Percentiles rank a stretch among this genome's conserved stretches.
phyloP scores from a whole-genome alignment of 441 rosid species.

The Bruguiera hainesii region DNA sequence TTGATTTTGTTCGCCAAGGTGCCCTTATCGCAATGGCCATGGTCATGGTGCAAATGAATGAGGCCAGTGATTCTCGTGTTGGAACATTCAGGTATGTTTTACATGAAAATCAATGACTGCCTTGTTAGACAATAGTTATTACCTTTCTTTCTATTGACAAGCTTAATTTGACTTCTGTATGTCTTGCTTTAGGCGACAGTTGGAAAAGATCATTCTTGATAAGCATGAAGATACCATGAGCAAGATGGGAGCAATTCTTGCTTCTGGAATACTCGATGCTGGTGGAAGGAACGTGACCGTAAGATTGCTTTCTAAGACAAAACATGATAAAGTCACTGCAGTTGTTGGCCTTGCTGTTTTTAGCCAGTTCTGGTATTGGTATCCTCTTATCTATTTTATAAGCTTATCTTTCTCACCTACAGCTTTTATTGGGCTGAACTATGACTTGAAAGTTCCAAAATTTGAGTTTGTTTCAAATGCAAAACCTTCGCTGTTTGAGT shows the following conservation, averaged over 20 bases:
- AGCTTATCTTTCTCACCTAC: conserved; percentile 96
- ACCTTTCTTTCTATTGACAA: too few relatives aligned
- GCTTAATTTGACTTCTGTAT: conserved; percentile 3
- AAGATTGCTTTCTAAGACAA: conserved; percentile 89
- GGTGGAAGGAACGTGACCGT: conserved; percentile 98
- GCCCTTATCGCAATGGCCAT: conserved; percentile 99
- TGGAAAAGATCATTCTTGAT: conserved; percentile 91
- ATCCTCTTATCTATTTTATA: conserved; percentile 89
- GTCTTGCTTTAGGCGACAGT: conserved; percentile 60
- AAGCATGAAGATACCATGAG: conserved; percentile 98
- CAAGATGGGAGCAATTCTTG: conserved; percentile 99
- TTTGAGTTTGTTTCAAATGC: conserved; percentile 91
- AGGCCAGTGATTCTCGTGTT: conserved; percentile 95
- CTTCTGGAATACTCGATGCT: conserved; percentile 96
- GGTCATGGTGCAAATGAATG: conserved; percentile 95
- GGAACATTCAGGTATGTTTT: conserved; percentile 77
- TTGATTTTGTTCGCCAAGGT: conserved; percentile 99
- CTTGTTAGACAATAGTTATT: neutral
- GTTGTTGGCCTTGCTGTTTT: conserved; percentile 96
- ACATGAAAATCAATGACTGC: neutral
- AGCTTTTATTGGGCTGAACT: conserved; percentile 87
- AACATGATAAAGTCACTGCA: conserved; percentile 95
- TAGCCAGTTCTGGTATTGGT: conserved; percentile 99
- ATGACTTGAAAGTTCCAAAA: conserved; percentile 86
- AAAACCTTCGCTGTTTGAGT: conserved; percentile 88